These are phyloP conservation scores for Candida gigantensis DNA, from an alignment of 1,139 yeast genomes.

Conservation along the genomic window DNA sequence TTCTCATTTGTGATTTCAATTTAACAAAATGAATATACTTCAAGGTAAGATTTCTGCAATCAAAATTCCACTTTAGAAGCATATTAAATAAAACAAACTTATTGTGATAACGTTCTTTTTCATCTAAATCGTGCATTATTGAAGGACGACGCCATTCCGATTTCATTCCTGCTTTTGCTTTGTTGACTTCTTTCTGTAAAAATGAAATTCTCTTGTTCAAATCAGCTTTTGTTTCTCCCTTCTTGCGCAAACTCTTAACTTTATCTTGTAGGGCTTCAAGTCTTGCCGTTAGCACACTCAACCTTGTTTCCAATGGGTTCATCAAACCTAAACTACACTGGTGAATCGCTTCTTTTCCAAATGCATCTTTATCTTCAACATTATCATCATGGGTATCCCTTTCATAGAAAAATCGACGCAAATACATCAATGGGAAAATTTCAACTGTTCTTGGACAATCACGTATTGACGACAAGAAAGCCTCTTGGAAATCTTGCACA, in stretches of 20 bases:
- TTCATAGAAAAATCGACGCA: constrained; percentile 40
- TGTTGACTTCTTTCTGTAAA: constrained; percentile 25
- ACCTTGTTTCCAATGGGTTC: constrained; percentile 31
- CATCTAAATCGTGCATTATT: constrained; percentile 15
- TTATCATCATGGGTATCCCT: constrained; percentile 34
- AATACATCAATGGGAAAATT: constrained; percentile 37
- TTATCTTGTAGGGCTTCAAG: constrained; percentile 28
- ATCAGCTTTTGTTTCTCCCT: constrained; percentile 8
- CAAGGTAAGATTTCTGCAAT: constrained; percentile 36
- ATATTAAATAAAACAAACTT: constrained; percentile 42
- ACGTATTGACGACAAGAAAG: constrained; percentile 30
- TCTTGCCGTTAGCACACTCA: constrained; percentile 28
- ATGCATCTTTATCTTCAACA: constrained; percentile 17
- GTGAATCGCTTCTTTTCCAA: constrained; percentile 35
- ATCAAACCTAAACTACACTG: constrained; percentile 29
- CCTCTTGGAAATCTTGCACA: constrained; percentile 43
- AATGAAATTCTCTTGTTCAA: constrained; percentile 24
- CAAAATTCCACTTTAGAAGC: constrained; percentile 47
- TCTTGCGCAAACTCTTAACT: constrained; percentile 17
- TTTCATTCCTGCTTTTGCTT: constrained; percentile 9
- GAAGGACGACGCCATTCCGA: constrained; percentile 6
- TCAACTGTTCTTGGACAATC: constrained; percentile 24
- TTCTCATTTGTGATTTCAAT: constrained; percentile 26
- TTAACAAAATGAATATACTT: constrained; percentile 45
- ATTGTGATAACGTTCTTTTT: constrained; percentile 36